Base-by-base conservation (phyloP, 2,329 filamentous ascomycete species). In the Exophiala xenobiotica region DNA sequence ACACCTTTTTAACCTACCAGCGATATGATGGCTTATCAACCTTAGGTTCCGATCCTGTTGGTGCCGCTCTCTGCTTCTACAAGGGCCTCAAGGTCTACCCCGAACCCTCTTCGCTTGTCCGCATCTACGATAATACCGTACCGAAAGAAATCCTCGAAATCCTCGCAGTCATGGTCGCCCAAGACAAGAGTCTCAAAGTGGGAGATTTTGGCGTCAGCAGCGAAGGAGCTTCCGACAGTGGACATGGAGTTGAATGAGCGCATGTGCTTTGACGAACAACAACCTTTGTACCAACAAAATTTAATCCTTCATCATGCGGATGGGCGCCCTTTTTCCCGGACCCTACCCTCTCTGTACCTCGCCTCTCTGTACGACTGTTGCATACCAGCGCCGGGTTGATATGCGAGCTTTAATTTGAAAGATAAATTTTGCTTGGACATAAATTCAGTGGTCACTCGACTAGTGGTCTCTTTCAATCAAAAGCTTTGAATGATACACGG, bases 41-140 rank as follows among this genome's bases (percentile, higher is more conserved):
- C 29, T 20, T 58, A 74, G 72, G 68, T 41, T 64, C 68, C 42
- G 65, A 70, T 49, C 69, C 73, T 51, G 72, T 96, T 53, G 91
- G 96, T 61, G 89, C 93, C 45, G 92, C 93, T 41, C 77, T 97
- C 55, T 90, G 88, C 71, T 99, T 99, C 76, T 99, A 97, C 82
- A 95, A 91, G 80, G 93, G 91, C 38, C 82, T 99, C 62, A 99
- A 99, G 81, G 93, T 97, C 63, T 99, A 99, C 75, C 93, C 93
- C 46, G 87, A 89, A 65, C 93, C 92, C 9, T 82, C 86, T 64
- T 93, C 97, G 67, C 78, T 99, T 64, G 96, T 99, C 70, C 82
- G 82, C 65, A 96, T 99, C 72, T 99, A 99, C 74, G 93, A 99
- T 73, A 96, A 95, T 82, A 97, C 93, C 24, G 91, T 97, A 39